phyloP scores from a whole-genome alignment of 208 protist genomes.

The Crithidia brevicula region DNA sequence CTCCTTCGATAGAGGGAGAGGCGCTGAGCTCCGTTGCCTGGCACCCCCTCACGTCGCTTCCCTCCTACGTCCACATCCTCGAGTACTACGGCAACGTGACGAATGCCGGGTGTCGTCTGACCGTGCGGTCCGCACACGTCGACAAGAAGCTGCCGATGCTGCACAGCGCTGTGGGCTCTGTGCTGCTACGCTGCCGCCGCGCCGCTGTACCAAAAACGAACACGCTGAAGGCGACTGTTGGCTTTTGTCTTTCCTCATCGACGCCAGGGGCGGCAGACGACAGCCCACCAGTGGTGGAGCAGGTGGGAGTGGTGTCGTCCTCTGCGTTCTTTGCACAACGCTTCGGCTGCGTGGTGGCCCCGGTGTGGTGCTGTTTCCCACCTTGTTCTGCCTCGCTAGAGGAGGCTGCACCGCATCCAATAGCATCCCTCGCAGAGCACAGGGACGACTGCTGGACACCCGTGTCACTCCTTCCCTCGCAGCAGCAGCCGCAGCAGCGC shows the following conservation, averaged over 20 bases:
- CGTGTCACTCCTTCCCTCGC: not conserved
- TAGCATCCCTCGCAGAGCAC: too few species aligned
- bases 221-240: too few species aligned
- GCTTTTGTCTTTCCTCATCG: too few species aligned
- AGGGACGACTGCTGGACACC: conserved; percentile 9
- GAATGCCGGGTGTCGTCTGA: conserved; percentile 49
- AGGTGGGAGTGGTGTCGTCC: conserved; percentile 53
- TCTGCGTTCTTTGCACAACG: conserved; percentile 66
- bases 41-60: not conserved
- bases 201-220: conserved; percentile 1
- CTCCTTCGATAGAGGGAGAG: not conserved
- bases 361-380: conserved; percentile 59
- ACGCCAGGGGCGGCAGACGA: too few species aligned
- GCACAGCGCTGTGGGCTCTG: conserved; percentile 33
- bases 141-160: conserved; percentile 16
- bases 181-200: conserved; percentile 24
- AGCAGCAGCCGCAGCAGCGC: not conserved
- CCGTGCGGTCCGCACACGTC: conserved; percentile 35
- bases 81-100: conserved; percentile 31
- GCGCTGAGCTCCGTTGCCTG: not conserved
- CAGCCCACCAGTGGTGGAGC: conserved; percentile 11
- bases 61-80: conserved; percentile 22
- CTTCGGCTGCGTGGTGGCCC: conserved; percentile 59
- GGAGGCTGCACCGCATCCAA: not conserved
- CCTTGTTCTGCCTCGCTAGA: not conserved